phyloP scores from a whole-genome alignment of 768 basidiomycete species.

The Fomitopsis serialis region DNA sequence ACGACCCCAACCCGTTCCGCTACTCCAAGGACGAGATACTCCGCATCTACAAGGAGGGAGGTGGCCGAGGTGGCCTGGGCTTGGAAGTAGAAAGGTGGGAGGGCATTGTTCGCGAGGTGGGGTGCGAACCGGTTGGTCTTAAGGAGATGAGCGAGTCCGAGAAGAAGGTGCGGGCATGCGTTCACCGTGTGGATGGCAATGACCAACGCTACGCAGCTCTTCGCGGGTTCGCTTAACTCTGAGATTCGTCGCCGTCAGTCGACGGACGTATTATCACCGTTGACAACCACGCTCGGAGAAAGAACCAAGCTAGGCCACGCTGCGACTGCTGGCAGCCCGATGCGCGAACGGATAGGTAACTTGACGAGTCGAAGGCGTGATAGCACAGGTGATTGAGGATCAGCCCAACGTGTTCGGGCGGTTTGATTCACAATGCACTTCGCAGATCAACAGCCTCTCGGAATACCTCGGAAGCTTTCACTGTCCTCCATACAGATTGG shows the following conservation, averaged over 20 bases:
- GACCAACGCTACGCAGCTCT: slow-evolving; percentile 48
- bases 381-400: slow-evolving; percentile 41
- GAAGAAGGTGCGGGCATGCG: slow-evolving; percentile 65
- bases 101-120: slow-evolving; percentile 77
- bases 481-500: slow-evolving; percentile 51
- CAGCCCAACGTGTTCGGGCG: background rate
- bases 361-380: slow-evolving; percentile 59
- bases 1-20: slow-evolving; percentile 73
- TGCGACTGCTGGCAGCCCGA: slow-evolving; percentile 44
- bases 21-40: slow-evolving; percentile 86
- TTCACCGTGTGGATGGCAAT: slow-evolving; percentile 1
- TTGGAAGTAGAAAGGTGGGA: slow-evolving; percentile 88
- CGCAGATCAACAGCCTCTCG: slow-evolving; percentile 53
- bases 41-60: slow-evolving; percentile 76
- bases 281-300: slow-evolving; percentile 48
- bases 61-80: slow-evolving; percentile 66
- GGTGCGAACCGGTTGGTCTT: slow-evolving; percentile 65
- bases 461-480: slow-evolving; percentile 63
- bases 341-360: slow-evolving; percentile 62
- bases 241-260: slow-evolving; percentile 85
- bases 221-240: slow-evolving; percentile 78
- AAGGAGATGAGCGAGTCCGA: slow-evolving; percentile 80
- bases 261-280: slow-evolving; percentile 60
- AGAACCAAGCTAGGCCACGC: slow-evolving; percentile 53
- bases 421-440: background rate